A percentile compares a stretch with the other conserved stretches of the same genome.
phyloP scores from a whole-genome alignment of 495 filamentous ascomycete species.

The Aspergillus wentii region DNA sequence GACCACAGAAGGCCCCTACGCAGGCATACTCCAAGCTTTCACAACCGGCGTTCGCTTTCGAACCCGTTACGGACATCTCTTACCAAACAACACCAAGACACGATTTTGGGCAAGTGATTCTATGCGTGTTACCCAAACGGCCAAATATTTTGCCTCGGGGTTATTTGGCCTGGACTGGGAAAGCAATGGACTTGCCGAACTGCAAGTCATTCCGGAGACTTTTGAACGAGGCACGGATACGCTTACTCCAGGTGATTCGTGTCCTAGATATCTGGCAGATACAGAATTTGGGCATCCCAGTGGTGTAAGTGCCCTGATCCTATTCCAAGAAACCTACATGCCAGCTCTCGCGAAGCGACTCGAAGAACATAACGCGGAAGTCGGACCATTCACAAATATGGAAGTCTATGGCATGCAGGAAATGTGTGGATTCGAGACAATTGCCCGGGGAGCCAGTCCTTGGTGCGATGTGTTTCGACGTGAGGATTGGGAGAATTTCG shows the following conservation, averaged over 20 bases:
- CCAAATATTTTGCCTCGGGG: constrained; percentile 50
- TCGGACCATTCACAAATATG: constrained; percentile 28
- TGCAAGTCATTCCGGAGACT: constrained; percentile 51
- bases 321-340: constrained; percentile 46
- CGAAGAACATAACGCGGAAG: constrained; percentile 33
- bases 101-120: constrained; percentile 53
- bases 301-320: constrained; percentile 39
- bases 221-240: constrained; percentile 47
- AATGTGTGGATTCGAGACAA: constrained; percentile 57
- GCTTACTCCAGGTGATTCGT: constrained; percentile 55
- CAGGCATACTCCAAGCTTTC: constrained; percentile 51
- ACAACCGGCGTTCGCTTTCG: constrained; percentile 51
- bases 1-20: constrained; percentile 54
- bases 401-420: constrained; percentile 60
- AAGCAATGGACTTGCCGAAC: constrained; percentile 20
- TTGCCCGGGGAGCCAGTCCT: constrained; percentile 46
- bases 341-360: constrained; percentile 41
- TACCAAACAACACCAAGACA: constrained; percentile 17
- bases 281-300: constrained; percentile 42
- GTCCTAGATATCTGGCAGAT: constrained; percentile 46
- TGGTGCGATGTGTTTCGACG: constrained; percentile 57
- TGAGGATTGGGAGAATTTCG: constrained; percentile 52
- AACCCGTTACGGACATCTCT: constrained; percentile 48
- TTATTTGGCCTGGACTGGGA: constrained; percentile 53
- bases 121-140: constrained; percentile 54